A percentile compares a stretch with the other conserved stretches of the same genome.
These are phyloP conservation scores for Penicillium sp. DNA, from an alignment of 2,329 filamentous ascomycete species.

Conservation along the genomic window DNA sequence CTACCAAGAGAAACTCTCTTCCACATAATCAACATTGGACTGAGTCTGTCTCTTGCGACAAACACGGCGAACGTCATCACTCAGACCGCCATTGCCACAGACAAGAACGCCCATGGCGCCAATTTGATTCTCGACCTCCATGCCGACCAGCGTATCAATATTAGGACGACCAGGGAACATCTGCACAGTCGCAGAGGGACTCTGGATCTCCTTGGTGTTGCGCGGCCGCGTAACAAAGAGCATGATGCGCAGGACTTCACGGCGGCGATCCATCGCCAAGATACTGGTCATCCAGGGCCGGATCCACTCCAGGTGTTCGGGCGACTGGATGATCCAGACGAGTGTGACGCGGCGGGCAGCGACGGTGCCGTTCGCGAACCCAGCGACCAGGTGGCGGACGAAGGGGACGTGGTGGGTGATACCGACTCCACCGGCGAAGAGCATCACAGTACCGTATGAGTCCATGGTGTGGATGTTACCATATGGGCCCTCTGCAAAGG, in stretches of 20 bases:
- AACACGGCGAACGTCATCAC: slow-evolving; percentile 71
- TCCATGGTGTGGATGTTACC: slow-evolving; percentile 78
- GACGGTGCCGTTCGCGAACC: slow-evolving; percentile 67
- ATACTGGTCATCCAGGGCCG: slow-evolving; percentile 80
- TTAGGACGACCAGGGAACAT: slow-evolving; percentile 91
- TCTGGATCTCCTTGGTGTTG: slow-evolving; percentile 77
- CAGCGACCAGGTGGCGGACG: slow-evolving; percentile 71
- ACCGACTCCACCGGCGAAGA: slow-evolving; percentile 89
- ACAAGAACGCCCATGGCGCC: slow-evolving; percentile 88
- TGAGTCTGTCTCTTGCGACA: slow-evolving; percentile 62
- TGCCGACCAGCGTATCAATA: slow-evolving; percentile 72
- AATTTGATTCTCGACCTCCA: slow-evolving; percentile 77
- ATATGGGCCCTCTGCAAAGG: slow-evolving; percentile 88
- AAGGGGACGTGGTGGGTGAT: slow-evolving; percentile 95
- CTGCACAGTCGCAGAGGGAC: slow-evolving; percentile 75
- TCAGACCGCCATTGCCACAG: slow-evolving; percentile 72
- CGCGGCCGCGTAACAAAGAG: slow-evolving; percentile 88
- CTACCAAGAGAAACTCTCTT: slow-evolving; percentile 67
- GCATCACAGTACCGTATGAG: slow-evolving; percentile 87
- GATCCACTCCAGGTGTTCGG: slow-evolving; percentile 89
- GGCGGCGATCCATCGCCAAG: slow-evolving; percentile 73
- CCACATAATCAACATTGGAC: slow-evolving; percentile 69
- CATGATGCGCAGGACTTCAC: slow-evolving; percentile 80
- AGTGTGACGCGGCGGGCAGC: slow-evolving; percentile 80
- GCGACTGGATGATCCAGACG: slow-evolving; percentile 89